Percentiles rank a stretch among this genome's conserved stretches.
phyloP scores from a whole-genome alignment of 306 rosid genomes.

The Cucumis hystrix region DNA sequence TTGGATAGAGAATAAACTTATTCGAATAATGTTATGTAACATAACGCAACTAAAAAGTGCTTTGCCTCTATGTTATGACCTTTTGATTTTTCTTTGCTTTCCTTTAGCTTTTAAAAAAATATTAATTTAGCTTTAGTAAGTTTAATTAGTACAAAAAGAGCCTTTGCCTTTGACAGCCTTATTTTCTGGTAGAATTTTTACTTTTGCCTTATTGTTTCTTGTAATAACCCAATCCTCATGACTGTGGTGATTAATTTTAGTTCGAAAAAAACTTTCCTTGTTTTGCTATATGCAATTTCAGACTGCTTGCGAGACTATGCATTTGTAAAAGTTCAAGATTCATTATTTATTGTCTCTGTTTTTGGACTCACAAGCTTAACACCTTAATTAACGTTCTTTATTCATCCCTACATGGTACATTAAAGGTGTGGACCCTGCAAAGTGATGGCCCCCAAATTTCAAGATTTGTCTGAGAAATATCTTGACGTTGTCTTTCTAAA shows the following conservation, averaged over 20 bases:
- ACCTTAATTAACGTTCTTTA: not conserved
- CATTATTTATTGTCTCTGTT: not conserved
- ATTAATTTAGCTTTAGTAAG: too few relatives aligned
- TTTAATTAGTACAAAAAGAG: too few relatives aligned
- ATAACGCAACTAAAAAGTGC: not conserved
- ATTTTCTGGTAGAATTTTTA: not conserved
- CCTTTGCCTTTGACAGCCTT: not conserved
- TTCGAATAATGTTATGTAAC: not conserved
- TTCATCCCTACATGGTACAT: not conserved
- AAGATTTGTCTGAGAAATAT: conserved; percentile 63
- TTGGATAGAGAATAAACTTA: not conserved
- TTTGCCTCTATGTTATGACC: not conserved
- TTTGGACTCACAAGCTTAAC: not conserved
- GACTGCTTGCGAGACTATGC: not conserved
- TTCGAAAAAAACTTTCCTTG: not conserved
- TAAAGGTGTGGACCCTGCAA: conserved; percentile 98
- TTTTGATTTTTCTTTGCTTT: not conserved
- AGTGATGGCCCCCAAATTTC: conserved; percentile 80
- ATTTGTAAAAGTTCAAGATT: not conserved
- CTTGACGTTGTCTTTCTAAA: conserved; percentile 78
- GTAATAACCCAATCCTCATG: not conserved
- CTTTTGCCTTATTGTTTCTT: not conserved
- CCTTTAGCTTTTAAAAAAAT: not conserved
- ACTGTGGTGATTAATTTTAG: not conserved
- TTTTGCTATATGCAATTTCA: not conserved